Base-by-base conservation (phyloP, 768 basidiomycete genomes). In the Collybia mongolica region DNA sequence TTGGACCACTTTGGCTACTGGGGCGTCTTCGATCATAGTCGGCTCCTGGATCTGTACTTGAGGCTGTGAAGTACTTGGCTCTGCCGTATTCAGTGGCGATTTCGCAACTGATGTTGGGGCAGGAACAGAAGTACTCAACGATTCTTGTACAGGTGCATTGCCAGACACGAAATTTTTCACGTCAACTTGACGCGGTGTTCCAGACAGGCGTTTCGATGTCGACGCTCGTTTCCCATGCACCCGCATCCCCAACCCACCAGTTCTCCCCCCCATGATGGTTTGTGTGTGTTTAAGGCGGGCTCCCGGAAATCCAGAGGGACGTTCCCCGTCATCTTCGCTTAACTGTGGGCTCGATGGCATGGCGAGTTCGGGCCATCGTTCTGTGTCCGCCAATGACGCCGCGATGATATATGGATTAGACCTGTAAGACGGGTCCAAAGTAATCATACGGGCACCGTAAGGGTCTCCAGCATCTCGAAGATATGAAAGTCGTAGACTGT, bases 401-500 rank as follows among this genome's bases (percentile, higher is more conserved):
- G 89, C 86, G 46, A 82, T 72, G 58, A 95, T 84, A 65, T 94
- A 93, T 0, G 91, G 86, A 62, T 95, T 96, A 11, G 84, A 75
- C 15, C 82, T 71, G 72, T 92, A 89, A 0, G 83, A 77, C 0
- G 88, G 86, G 61, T 86, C 84, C 44, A 95, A 74, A 5, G 90
- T 82, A 58, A 97, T 85, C 60, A 96, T 75, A 24, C 92, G 81
- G 0, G 84, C 71, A 12, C 89, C 89, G 61, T 94, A 91, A 1
- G 87, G 84, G 61, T 97, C 94, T 50, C 93, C 88, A 36, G 93
- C 83, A 57, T 87, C 83, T 53, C 93, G 88, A n/a, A 98, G 75
- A 63, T 94, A 93, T 11, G 87, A 83, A 22, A 98, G 73, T 5
- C 94, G 86, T 5, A 97, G 74, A 55, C 80, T 83, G 64, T 97